phyloP scores from a whole-genome alignment of 164 flowering plant genomes.

The Santalum album region DNA sequence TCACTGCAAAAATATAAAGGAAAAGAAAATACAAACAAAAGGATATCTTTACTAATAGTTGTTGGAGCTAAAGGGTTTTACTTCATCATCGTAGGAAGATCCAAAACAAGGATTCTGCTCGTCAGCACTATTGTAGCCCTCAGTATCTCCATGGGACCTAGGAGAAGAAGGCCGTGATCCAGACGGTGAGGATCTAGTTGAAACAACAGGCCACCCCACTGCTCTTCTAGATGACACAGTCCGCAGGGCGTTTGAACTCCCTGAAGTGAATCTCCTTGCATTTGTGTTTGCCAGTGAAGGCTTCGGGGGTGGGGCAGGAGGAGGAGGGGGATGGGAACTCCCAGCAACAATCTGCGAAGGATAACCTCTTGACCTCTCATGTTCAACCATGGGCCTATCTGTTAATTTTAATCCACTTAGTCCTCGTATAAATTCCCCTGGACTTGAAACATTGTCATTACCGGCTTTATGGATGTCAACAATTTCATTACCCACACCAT shows the following conservation, averaged over 20 bases:
- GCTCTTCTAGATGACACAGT: constrained; percentile 67
- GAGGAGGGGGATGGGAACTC: constrained; percentile 74
- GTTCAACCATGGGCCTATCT: constrained; percentile 30
- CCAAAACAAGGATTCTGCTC: constrained; percentile 74
- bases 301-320: constrained; percentile 80
- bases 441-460: constrained; percentile 23
- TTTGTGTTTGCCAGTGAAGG: constrained; percentile 34
- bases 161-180: constrained; percentile 92
- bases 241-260: constrained; percentile 35
- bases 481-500: constrained; percentile 19
- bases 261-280: constrained; percentile 38
- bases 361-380: constrained; percentile 31
- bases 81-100: constrained; percentile 69
- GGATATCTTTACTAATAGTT: too few relatives aligned
- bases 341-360: constrained; percentile 22
- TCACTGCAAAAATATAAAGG: too few relatives aligned
- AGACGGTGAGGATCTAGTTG: constrained; percentile 60
- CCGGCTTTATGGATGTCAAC: constrained; percentile 24
- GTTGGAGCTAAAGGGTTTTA: constrained; percentile 24
- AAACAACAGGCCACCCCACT: constrained; percentile 56
- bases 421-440: constrained; percentile 28
- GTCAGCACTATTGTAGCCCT: constrained; percentile 99
- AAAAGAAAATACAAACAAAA: too few relatives aligned
- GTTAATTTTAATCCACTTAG: constrained; percentile 29
- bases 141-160: constrained; percentile 70